A percentile compares a stretch with the other conserved stretches of the same genome.
Evolutionary conservation across 257 asterid species (phyloP).

Genomic region (Marsdenia floribunda): DNA sequence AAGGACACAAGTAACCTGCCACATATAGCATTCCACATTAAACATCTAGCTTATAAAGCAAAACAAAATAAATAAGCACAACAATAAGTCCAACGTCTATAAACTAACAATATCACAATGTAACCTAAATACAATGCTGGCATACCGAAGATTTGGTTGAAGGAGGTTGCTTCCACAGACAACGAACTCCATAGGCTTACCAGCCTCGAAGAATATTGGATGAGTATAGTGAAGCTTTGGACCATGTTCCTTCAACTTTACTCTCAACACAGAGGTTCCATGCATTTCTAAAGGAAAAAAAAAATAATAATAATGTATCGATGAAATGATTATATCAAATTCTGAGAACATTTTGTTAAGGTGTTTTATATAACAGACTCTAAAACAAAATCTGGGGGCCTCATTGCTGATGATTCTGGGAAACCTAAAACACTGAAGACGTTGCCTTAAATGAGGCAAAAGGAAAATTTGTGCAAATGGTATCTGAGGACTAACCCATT

Average conservation of each 20-base stretch:
- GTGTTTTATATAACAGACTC: background rate
- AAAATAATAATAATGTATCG: background rate
- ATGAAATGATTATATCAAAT: conserved; percentile 16
- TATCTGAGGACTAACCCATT: background rate
- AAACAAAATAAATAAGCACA: background rate
- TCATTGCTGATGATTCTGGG: background rate
- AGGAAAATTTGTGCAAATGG: background rate
- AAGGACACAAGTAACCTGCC: conserved; percentile 80
- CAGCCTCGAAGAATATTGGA: conserved; percentile 89
- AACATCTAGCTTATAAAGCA: background rate
- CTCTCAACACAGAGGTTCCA: conserved; percentile 55
- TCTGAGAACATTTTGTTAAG: background rate
- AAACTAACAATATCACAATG: conserved; percentile 7
- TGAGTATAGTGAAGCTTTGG: conserved; percentile 77
- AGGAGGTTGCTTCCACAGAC: conserved; percentile 83
- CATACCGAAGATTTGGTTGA: conserved; percentile 77
- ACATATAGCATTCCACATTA: background rate
- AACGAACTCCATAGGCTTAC: conserved; percentile 78
- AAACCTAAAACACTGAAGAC: background rate
- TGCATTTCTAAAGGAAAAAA: conserved; percentile 37
- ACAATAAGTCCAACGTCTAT: background rate
- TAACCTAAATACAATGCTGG: background rate
- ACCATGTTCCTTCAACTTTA: conserved; percentile 49
- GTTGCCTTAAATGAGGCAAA: background rate
- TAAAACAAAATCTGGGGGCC: background rate